Percentiles rank a stretch among this genome's conserved stretches.
These are phyloP conservation scores for Aegilops umbellulata DNA, from an alignment of 176 grass and related monocot species.

Conservation along the genomic window DNA sequence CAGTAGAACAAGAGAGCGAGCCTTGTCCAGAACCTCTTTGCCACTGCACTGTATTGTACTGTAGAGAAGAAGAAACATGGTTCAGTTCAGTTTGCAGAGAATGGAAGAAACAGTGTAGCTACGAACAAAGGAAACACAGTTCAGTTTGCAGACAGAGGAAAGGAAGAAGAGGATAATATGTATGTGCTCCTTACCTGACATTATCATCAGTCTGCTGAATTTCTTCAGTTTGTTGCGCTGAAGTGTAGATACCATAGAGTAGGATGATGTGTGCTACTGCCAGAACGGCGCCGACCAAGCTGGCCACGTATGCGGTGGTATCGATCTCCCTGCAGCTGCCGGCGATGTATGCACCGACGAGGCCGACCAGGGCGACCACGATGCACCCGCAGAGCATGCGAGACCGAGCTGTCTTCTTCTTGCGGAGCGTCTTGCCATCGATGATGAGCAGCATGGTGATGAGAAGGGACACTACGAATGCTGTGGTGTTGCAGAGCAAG, in stretches of 20 bases:
- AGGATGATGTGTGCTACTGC: neutral
- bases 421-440: neutral
- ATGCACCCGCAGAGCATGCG: neutral
- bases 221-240: neutral
- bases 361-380: neutral
- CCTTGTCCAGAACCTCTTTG: neutral
- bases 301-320: neutral
- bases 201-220: neutral
- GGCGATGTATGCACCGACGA: neutral
- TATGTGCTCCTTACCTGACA: no score
- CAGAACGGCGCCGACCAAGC: neutral
- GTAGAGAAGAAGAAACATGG: no score
- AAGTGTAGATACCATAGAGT: neutral
- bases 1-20: slow-evolving; percentile 23
- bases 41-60: no score
- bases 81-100: no score
- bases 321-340: neutral
- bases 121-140: no score
- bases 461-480: slow-evolving; percentile 29
- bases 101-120: no score
- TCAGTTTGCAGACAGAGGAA: no score
- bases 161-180: no score
- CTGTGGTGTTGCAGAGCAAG: slow-evolving; percentile 23
- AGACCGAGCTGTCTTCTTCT: neutral
- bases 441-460: slow-evolving; percentile 27